These are phyloP conservation scores for Pyracantha coccinea DNA, from an alignment of 331 rosid genomes.

Conservation along the genomic window DNA sequence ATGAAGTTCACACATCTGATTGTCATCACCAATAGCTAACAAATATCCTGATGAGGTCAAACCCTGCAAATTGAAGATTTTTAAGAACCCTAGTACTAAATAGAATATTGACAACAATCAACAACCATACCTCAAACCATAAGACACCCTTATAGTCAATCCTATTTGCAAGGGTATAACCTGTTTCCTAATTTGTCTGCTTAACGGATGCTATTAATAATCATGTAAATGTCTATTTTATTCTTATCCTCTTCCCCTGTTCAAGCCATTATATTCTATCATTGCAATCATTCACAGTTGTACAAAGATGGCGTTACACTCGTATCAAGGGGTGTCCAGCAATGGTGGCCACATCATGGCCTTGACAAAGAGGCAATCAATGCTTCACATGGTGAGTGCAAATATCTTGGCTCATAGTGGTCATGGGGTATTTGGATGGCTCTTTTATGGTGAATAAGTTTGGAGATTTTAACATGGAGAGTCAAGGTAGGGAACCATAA, in stretches of 20 bases:
- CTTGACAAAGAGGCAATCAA: not conserved
- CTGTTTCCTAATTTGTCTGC: not conserved
- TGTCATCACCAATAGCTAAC: slow-evolving; percentile 76
- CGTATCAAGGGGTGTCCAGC: not conserved
- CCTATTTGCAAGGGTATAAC: not conserved
- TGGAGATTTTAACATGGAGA: not conserved
- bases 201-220: not conserved
- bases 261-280: not conserved
- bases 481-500: not conserved
- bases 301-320: not conserved
- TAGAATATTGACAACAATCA: not conserved
- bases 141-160: not conserved
- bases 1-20: slow-evolving; percentile 84
- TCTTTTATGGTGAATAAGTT: not conserved
- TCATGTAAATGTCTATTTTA: not conserved
- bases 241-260: not conserved
- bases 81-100: not conserved
- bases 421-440: not conserved
- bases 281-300: not conserved
- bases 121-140: not conserved
- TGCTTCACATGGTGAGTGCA: not conserved
- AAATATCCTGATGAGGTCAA: slow-evolving; percentile 73
- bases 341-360: not conserved
- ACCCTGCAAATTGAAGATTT: slow-evolving; percentile 42
- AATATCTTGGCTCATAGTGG: not conserved